phyloP scores from a whole-genome alignment of 2,329 filamentous ascomycete genomes.

The Ophiostoma sp. region DNA sequence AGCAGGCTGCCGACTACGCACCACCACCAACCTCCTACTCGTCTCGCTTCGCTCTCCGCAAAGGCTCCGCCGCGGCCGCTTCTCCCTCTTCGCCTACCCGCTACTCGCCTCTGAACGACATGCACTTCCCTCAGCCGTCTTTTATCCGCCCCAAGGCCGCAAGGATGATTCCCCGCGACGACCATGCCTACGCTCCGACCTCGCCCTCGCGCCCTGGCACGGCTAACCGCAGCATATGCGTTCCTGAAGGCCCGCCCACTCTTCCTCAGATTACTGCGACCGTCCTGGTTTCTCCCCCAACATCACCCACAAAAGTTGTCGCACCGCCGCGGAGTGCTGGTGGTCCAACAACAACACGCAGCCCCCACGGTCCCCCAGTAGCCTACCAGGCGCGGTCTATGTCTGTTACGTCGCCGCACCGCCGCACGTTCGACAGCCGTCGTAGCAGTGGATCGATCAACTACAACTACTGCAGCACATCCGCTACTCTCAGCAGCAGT shows the following conservation, averaged over 20 bases:
- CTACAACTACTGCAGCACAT: constrained; percentile 19
- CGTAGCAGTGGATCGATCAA: constrained; percentile 22
- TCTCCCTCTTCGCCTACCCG: constrained; percentile 33
- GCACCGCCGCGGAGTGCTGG: constrained; percentile 1
- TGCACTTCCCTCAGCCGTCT: constrained; percentile 51
- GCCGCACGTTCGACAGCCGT: constrained; percentile 17
- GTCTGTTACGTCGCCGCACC: constrained; percentile 10
- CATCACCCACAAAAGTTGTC: background rate
- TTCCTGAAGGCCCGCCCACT: background rate
- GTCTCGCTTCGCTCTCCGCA: constrained; percentile 30
- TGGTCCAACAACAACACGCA: background rate
- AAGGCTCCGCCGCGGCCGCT: constrained; percentile 19
- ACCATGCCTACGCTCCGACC: constrained; percentile 33
- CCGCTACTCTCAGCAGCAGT: constrained; percentile 23
- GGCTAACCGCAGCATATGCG: constrained; percentile 18
- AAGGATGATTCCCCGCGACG: constrained; percentile 59
- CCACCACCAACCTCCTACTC: constrained; percentile 8
- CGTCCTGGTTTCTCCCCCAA: background rate
- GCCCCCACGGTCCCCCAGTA: constrained; percentile 8
- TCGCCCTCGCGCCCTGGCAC: constrained; percentile 19
- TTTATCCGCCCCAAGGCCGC: constrained; percentile 57
- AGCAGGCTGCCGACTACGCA: constrained; percentile 13
- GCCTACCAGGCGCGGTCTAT: constrained; percentile 13
- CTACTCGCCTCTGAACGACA: background rate
- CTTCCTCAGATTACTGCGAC: background rate